Conservation (phyloP, 805 yeast species). For the Candida koratica region DNA sequence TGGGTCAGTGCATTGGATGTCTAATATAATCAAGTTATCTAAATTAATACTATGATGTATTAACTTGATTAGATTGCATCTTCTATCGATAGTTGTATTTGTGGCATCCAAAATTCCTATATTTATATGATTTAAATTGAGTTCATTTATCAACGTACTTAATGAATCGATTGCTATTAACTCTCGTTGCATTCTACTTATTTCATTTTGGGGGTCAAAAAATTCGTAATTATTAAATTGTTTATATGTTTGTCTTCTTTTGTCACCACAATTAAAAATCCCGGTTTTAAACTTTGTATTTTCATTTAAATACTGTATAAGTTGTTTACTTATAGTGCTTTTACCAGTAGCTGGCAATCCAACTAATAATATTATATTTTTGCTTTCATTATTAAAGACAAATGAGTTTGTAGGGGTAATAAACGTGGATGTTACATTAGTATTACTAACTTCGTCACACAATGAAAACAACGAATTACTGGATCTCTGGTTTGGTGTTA, state of each 20-base stretch:
- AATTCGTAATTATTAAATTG: conserved; percentile 31
- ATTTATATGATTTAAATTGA: conserved; percentile 22
- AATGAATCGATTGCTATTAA: conserved; percentile 33
- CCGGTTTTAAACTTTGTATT: conserved; percentile 20
- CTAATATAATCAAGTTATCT: conserved; percentile 49
- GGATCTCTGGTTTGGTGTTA: conserved; percentile 2
- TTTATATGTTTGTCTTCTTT: conserved; percentile 35
- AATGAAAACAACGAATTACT: conserved; percentile 8
- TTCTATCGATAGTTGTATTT: conserved; percentile 34
- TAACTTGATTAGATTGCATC: conserved; percentile 28
- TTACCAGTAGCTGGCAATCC: conserved; percentile 44
- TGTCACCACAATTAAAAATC: conserved; percentile 51
- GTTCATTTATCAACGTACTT: conserved; percentile 28
- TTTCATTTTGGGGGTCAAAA: conserved; percentile 34
- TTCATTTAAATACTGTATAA: conserved; percentile 27
- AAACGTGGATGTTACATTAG: conserved; percentile 5
- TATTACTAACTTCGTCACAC: conserved; percentile 3
- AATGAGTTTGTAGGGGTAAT: conserved; percentile 9
- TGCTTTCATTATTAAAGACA: conserved; percentile 7
- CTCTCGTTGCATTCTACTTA: conserved; percentile 32
- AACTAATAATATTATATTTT: conserved; percentile 23
- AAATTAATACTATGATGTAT: conserved; percentile 17
- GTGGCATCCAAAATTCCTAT: conserved; percentile 44
- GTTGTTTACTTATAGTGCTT: conserved; percentile 34
- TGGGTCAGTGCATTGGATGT: conserved; percentile 54